These are phyloP conservation scores for Litchi chinensis DNA, from an alignment of 345 rosid species.

Conservation along the genomic window DNA sequence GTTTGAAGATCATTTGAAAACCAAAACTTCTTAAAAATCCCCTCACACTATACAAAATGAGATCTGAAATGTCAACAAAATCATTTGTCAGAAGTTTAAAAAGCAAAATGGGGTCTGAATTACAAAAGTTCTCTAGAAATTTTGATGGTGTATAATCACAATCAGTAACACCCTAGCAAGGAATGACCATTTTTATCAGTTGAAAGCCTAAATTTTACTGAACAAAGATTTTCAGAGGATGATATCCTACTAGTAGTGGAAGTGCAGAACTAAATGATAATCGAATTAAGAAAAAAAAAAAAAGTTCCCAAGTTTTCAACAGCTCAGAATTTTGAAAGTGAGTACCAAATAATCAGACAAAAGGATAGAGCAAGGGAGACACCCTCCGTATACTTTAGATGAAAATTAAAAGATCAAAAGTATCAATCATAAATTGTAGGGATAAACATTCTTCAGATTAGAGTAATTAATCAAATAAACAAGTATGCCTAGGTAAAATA, in stretches of 20 bases:
- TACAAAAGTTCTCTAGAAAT: background rate
- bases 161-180: background rate
- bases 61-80: background rate
- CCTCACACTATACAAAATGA: background rate
- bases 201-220: background rate
- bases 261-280: background rate
- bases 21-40: background rate
- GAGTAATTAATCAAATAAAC: background rate
- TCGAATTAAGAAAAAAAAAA: background rate
- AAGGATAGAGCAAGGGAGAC: background rate
- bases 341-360: background rate
- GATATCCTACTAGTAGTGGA: background rate
- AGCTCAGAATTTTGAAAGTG: background rate
- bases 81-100: background rate
- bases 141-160: too few relatives aligned
- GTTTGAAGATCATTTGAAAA: background rate
- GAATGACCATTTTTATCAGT: background rate
- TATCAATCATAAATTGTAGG: background rate
- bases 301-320: background rate
- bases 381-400: background rate
- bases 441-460: background rate
- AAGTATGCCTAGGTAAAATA: conserved; percentile 3
- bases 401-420: background rate
- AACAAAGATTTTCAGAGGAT: background rate
- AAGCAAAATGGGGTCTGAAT: background rate